Evolutionary conservation across 306 rosid species (phyloP), one percentile per base, ranked within the genome.

Genomic region (Lablab purpureus): DNA sequence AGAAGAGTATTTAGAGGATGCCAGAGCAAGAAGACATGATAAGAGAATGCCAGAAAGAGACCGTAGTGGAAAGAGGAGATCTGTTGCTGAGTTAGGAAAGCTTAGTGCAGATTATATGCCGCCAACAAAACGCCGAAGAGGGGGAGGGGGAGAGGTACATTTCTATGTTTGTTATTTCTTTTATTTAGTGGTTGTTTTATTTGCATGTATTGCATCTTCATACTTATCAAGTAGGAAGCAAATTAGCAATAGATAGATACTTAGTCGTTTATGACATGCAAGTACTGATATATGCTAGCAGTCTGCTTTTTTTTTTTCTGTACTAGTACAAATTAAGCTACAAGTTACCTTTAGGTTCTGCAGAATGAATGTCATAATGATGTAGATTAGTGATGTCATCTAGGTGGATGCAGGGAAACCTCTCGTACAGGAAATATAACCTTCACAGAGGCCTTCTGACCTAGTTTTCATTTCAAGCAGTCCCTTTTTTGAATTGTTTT

Each of bases 91-190:
- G 83, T 80, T 87, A 71, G 98, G 94, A 87, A 88, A 79, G 71
- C 74, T 81, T 64, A 67, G 77, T 71, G 87, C 87, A 21, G 99
- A 94, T 37, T 78, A 66, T 64, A 77, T 80, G 70, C 81, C 87
- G 2, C 85, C 85, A 78, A 83, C 95, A 23, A 95, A 95, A 80
- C 98, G 99, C 40, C 89, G 98, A n/a, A 87, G 93, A 87, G 99
- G 97, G 43, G 99, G 99, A 78, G 97, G 90, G 84, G 99, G 95
- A 88, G 87, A 82, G 87, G 89, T 84, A 83, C 70, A 65, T 69
- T 80, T 77, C 74, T 75, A 10, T 70, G 34, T 64, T 77, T 86
- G 73, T 34, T 27, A 45, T 56, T 84, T 54, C 69, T 59, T 69
- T 66, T 76, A 62, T 75, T 47, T 18, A 66, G 15, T 60, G 62